phyloP scores from a whole-genome alignment of 148 eudicot species.

The Chenopodium album region DNA sequence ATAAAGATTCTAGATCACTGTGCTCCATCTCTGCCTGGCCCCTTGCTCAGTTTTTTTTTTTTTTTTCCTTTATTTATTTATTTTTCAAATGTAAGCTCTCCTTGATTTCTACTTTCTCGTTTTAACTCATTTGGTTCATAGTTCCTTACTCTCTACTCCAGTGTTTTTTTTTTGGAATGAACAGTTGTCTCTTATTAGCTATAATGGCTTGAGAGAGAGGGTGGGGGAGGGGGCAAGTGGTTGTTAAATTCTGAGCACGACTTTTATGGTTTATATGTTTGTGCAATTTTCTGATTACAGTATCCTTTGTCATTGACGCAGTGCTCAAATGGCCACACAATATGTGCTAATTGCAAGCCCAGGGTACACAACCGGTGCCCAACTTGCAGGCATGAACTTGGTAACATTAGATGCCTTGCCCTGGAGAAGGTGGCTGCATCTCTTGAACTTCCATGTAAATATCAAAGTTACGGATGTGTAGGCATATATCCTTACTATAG shows the following conservation, averaged over 20 bases:
- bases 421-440: slow-evolving; percentile 93
- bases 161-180: neutral
- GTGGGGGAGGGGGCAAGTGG: no score
- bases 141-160: neutral
- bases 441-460: slow-evolving; percentile 85
- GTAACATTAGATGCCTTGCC: slow-evolving; percentile 89
- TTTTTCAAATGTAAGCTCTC: no score
- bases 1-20: no score
- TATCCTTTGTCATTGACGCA: slow-evolving; percentile 31
- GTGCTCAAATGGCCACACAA: slow-evolving; percentile 94
- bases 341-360: slow-evolving; percentile 88
- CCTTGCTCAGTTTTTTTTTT: no score
- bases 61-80: no score
- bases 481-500: slow-evolving; percentile 84
- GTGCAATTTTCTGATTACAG: neutral
- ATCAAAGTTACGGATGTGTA: slow-evolving; percentile 66
- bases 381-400: slow-evolving; percentile 96
- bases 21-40: no score
- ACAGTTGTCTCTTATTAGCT: neutral
- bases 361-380: slow-evolving; percentile 96
- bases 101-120: no score
- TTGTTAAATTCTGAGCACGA: no score
- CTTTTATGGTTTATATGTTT: neutral
- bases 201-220: neutral
- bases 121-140: no score